Evolutionary conservation across 768 basidiomycete species (phyloP), one percentile per base, ranked within the genome.

Genomic region (Phylloporus arenicola): DNA sequence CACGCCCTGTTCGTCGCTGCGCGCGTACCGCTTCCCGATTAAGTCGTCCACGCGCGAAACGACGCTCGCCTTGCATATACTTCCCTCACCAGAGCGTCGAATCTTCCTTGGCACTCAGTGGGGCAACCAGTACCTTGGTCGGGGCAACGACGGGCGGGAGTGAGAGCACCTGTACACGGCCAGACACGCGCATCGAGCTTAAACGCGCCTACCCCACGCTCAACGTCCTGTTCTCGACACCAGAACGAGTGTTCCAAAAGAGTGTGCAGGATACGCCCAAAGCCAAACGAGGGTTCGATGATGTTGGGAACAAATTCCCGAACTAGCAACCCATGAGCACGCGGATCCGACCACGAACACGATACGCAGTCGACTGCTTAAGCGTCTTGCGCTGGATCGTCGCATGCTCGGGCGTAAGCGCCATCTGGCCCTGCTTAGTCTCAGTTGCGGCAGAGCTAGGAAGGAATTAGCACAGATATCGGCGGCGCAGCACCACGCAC

Each of bases 1-100:
- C 29, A 96, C 97, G 56, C 96, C 96, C 40, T 98, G 80, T 72
- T 98, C 96, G 70, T 99, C 96, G 70, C 97, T 99, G 51, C 96
- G 82, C 12, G 96, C 84, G 71, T 98, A 98, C 14, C 95, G 92
- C 72, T 90, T 94, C 37, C 96, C 96, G 63, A 98, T 89, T 20
- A 94, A 98, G 65, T 98, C 95, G 67, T 98, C 96, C 3, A 98
- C 94, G 45, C 93, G 81, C 43, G 90, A 86, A 64, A 92, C 90
- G 47, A 98, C 80, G 53, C 96, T 94, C 8, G 86, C 86, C 63
- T 79, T 79, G 57, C 64, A 96, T 94, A 94, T 63, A 97, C 84
- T 74, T 96, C 87, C 57, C 77, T 75, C 25, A 96, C 82, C 48
- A 95, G 78, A 24, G 90, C 87, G 53, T 81, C 78, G 60, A 97